These are phyloP conservation scores for Aspergillus unguis DNA, from an alignment of 2,329 filamentous ascomycete genomes.

Conservation along the genomic window DNA sequence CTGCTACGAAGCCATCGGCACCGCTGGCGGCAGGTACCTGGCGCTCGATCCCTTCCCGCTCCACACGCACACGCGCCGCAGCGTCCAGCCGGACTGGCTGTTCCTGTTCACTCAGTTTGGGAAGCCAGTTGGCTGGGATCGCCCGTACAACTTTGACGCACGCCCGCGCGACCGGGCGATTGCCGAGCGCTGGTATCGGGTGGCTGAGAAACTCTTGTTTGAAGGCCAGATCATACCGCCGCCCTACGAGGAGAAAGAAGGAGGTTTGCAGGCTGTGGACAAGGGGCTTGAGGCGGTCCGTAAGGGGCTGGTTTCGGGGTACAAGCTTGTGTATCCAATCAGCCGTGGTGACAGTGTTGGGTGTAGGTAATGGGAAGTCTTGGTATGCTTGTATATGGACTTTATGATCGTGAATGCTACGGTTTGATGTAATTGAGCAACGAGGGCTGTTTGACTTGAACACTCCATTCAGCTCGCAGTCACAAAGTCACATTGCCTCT, in stretches of 20 bases:
- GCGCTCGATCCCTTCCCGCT: neutral
- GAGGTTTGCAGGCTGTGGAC: neutral
- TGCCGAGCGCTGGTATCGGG: neutral
- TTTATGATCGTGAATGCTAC: no score
- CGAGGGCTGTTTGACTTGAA: no score
- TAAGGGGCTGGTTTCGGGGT: neutral
- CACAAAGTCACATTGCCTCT: no score
- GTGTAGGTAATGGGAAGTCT: no score
- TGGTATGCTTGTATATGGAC: no score
- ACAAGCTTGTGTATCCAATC: neutral
- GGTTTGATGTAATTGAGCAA: no score
- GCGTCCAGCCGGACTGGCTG: neutral
- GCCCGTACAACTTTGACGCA: neutral
- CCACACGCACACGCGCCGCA: neutral
- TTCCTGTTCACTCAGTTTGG: neutral
- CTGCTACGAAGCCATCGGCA: slow-evolving; percentile 11
- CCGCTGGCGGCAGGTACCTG: slow-evolving; percentile 4
- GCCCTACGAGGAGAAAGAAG: neutral
- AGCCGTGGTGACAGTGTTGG: no score
- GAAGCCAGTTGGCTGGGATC: neutral
- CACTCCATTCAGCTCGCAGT: no score
- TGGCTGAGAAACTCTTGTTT: neutral
- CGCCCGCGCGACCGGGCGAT: neutral
- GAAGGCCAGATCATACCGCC: neutral
- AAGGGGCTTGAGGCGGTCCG: neutral